Evolutionary conservation across 352 stramenopile genomes (phyloP), one percentile per base, ranked within the genome.

Genomic region (Thalassiosira sp.): DNA sequence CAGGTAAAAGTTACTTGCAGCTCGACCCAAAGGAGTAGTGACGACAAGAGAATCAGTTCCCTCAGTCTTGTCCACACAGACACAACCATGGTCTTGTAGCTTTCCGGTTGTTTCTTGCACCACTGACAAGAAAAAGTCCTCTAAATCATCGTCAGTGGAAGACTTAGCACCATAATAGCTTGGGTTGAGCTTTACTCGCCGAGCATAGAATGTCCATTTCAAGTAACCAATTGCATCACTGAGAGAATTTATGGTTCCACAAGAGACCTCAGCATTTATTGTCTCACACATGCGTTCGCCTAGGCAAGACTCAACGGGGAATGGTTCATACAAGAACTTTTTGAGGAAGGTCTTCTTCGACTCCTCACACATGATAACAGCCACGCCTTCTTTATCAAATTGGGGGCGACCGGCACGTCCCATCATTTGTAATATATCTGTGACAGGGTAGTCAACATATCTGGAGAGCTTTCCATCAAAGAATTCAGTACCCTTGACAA

Each of bases 391-490:
- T 16, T 94, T 94, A 81, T 99, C 97, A 76, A 99, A 97, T 45
- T 98, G 88, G 20, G 89, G 94, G 20, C 95, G 74, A 3, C 94
- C 94, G 6, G 94, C 94, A 54, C 94, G 81, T 7, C 95, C 95
- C 81, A 99, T 99, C 97, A 99, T 99, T 81, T 99, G 97, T n/a
- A 99, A 78, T 31, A 99, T 87, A 81, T 99, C 97, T 10, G 96
- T 99, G 58, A 99, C 90, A 27, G 96, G 95, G 75, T 99, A 99
- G 72, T 98, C 97, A 18, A 98, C 94, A 84, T 99, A 99, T 16
- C 96, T 88, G 5, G 92, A 94, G 13, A 91, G 79, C 64, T 95
- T 95, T 3, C 89, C 93, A 75, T 97, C 94, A 86, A 98, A 99
- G 72, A 95, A 99, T 73, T 99, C 95, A 0, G 97, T 99, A 42